phyloP scores from a whole-genome alignment of 306 rosid genomes.

The Quercus parvula region DNA sequence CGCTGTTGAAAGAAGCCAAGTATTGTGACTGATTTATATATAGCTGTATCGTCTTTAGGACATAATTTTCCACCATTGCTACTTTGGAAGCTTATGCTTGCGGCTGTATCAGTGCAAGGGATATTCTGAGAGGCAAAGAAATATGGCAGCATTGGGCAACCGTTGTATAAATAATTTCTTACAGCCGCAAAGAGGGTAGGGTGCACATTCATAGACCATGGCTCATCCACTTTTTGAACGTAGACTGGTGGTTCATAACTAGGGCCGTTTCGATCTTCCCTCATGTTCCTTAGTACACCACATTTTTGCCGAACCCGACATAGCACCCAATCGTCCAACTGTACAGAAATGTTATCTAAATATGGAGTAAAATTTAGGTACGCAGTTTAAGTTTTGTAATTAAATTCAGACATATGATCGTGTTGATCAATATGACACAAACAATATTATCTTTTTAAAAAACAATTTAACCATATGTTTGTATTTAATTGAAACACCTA shows the following conservation, averaged over 20 bases:
- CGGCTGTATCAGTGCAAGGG: slow-evolving; percentile 30
- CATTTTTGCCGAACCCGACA: slow-evolving; percentile 53
- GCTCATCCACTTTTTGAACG: slow-evolving; percentile 28
- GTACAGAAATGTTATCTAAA: background rate
- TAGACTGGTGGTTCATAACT: slow-evolving; percentile 29
- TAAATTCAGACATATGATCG: too few relatives aligned
- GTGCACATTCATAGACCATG: slow-evolving; percentile 9
- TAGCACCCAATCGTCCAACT: slow-evolving; percentile 82
- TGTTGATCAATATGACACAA: too few relatives aligned
- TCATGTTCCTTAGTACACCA: slow-evolving; percentile 32
- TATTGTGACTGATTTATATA: slow-evolving; percentile 11
- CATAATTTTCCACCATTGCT: slow-evolving; percentile 14
- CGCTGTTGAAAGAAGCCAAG: slow-evolving; percentile 28
- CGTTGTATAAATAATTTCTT: slow-evolving; percentile 35
- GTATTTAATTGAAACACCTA: too few relatives aligned
- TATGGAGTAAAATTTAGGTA: too few relatives aligned
- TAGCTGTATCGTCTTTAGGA: slow-evolving; percentile 16
- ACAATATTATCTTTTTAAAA: too few relatives aligned
- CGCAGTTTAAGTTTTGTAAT: background rate
- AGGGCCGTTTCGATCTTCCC: slow-evolving; percentile 38
- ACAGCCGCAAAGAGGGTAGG: slow-evolving; percentile 36
- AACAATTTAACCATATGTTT: too few relatives aligned
- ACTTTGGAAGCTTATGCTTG: slow-evolving; percentile 28
- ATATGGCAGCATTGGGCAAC: slow-evolving; percentile 61
- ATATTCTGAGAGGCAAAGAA: slow-evolving; percentile 41